Conservation (phyloP, 1,139 yeast genomes). For the Hansenula sp. region DNA sequence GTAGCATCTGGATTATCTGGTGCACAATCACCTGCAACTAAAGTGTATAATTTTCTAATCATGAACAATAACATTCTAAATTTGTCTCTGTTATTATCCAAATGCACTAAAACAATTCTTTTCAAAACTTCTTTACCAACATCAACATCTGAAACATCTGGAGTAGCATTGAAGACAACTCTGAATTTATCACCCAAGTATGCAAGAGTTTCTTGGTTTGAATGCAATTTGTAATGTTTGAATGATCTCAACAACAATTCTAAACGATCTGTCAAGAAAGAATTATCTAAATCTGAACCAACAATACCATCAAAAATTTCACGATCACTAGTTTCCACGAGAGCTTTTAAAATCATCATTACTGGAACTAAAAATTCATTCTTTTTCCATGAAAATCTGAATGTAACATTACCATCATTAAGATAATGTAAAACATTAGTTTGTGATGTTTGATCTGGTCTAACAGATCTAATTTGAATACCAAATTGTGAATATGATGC, state of each 20-base stretch:
- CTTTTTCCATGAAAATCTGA: conserved; percentile 95
- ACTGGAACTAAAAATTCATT: conserved; percentile 94
- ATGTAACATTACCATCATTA: conserved; percentile 93
- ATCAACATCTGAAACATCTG: conserved; percentile 82
- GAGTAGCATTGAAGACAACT: conserved; percentile 84
- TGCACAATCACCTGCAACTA: conserved; percentile 95
- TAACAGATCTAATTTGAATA: conserved; percentile 88
- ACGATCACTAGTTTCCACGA: conserved; percentile 86
- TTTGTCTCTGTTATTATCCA: conserved; percentile 69
- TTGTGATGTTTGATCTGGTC: conserved; percentile 97
- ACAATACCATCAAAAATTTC: conserved; percentile 95
- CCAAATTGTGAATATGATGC: conserved; percentile 85
- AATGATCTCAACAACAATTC: conserved; percentile 86
- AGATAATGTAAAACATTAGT: conserved; percentile 94
- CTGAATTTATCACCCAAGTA: conserved; percentile 95
- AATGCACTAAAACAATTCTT: conserved; percentile 86
- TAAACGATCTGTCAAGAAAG: conserved; percentile 96
- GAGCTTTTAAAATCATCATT: conserved; percentile 86
- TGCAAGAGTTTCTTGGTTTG: conserved; percentile 85
- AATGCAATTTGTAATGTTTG: conserved; percentile 72
- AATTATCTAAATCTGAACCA: conserved; percentile 80
- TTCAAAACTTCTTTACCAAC: conserved; percentile 84
- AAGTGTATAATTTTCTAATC: conserved; percentile 90
- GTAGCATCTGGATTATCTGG: conserved; percentile 99
- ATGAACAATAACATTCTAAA: conserved; percentile 84